Evolutionary conservation across 2,329 filamentous ascomycete genomes (phyloP), one percentile per base, ranked within the genome.

Genomic region (Fusarium mundagurra): DNA sequence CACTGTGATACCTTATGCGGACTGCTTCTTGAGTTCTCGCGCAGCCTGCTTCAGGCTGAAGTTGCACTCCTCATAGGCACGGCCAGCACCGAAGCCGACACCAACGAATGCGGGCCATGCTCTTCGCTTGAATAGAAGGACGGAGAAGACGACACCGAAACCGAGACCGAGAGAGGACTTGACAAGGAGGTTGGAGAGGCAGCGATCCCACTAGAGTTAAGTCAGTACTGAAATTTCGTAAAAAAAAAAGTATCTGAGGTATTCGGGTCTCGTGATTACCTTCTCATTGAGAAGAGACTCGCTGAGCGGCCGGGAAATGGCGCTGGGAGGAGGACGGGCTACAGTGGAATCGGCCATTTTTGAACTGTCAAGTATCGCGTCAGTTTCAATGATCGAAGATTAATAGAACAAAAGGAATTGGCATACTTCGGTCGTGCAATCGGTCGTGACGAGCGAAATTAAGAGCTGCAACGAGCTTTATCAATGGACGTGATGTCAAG

Each of bases 281-380:
- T 99, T 99, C 87, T 99, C 96, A 86, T 98, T 98, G 82, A 99
- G 91, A 81, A 99, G 91, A 82, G 96, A 94, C 89, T 99, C 96
- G 89, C 96, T 98, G 86, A 98, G 93, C 75, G 96, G 96, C 85
- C 94, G 91, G 84, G 92, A 89, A 82, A 93, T 89, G 75, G 90
- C 88, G 83, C 89, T 88, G 79, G 91, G 88, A 75, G 88, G 84
- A 80, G 89, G 85, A 82, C 80, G 79, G 73, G 78, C 73, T 71
- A 80, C 77, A 68, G 80, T 77, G 88, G 86, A 86, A 80, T 89
- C 87, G 78, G 89, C 83, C 89, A 91, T 91, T 80, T 80, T 78
- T 85, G 81, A 65, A 68, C 70, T 74, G 53, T 45, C 24, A 69
- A 54, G 18, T n/a, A 63, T 69, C 45, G 63, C 58, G 63, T 78